Evolutionary conservation across 208 protist genomes (phyloP).

Genomic region (Sergeia podlipaevii): DNA sequence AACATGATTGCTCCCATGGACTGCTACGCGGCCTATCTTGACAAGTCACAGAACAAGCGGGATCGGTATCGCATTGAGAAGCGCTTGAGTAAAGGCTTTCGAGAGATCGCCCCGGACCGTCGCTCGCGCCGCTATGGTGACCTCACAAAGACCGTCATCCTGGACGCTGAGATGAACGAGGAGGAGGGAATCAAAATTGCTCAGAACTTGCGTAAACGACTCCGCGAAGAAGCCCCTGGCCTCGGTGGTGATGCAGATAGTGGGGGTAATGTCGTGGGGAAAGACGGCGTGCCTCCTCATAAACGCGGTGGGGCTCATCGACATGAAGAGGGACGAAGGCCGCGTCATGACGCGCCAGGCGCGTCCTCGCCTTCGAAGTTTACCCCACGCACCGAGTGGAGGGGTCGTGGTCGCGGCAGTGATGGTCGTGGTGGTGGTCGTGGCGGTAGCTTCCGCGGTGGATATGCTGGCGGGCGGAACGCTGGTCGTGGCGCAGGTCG

Average conservation of each 20-base stretch:
- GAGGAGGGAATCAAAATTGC: conserved; percentile 55
- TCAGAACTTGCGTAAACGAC: conserved; percentile 48
- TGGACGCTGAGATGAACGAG: conserved; percentile 46
- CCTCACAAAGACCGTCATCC: conserved; percentile 54
- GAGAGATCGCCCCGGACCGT: conserved; percentile 63
- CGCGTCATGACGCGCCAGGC: neutral
- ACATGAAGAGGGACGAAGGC: no score
- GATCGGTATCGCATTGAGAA: conserved; percentile 61
- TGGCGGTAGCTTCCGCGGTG: neutral
- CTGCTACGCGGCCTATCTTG: conserved; percentile 89
- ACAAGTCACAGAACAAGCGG: conserved; percentile 52
- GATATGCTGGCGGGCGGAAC: no score
- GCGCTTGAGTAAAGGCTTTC: conserved; percentile 52
- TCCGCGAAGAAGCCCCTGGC: conserved; percentile 52
- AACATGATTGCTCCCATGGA: conserved; percentile 92
- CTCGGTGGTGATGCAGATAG: conserved; percentile 12
- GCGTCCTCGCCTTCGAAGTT: neutral
- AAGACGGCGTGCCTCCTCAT: no score
- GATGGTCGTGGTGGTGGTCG: neutral
- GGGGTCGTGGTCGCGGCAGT: neutral
- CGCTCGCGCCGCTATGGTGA: conserved; percentile 75
- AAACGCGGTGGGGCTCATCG: no score
- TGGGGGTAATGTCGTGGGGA: neutral
- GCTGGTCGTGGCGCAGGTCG: no score
- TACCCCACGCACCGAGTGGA: conserved; percentile 16